A percentile compares a stretch with the other conserved stretches of the same genome.
phyloP scores from a whole-genome alignment of 2,329 filamentous ascomycete genomes.

The Exophiala lecanii-corni region DNA sequence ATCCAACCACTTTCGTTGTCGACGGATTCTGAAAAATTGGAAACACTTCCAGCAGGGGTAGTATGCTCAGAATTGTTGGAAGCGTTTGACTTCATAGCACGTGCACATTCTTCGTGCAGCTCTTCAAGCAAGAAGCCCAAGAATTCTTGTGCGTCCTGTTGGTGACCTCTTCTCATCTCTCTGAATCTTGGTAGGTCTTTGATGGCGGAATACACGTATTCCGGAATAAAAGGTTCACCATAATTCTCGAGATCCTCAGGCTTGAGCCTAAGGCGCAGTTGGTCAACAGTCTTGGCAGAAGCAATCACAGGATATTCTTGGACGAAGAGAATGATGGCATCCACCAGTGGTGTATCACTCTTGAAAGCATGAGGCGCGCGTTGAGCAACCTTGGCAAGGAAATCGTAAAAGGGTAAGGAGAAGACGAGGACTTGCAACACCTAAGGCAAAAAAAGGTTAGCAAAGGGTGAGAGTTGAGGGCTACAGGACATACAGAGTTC shows the following conservation, averaged over 20 bases:
- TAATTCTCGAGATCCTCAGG: conserved; percentile 81
- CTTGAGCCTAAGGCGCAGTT: conserved; percentile 70
- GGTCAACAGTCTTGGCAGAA: conserved; percentile 68
- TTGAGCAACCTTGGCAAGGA: conserved; percentile 80
- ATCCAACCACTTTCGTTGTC: conserved; percentile 69
- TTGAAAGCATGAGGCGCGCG: conserved; percentile 88
- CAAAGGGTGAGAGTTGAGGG: conserved; percentile 1
- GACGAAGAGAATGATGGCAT: conserved; percentile 97
- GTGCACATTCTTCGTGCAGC: conserved; percentile 84
- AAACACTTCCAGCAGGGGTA: conserved; percentile 39
- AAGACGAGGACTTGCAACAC: conserved; percentile 93
- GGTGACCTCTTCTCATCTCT: conserved; percentile 89
- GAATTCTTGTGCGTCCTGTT: conserved; percentile 97
- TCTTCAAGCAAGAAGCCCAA: conserved; percentile 88
- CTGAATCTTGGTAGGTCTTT: conserved; percentile 80
- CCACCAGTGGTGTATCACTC: conserved; percentile 86
- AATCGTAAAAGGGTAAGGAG: conserved; percentile 90
- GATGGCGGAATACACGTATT: conserved; percentile 94
- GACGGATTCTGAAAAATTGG: conserved; percentile 40
- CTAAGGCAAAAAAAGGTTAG: conserved; percentile 48
- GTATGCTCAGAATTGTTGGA: conserved; percentile 41
- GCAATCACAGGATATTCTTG: conserved; percentile 84
- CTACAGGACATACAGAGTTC: conserved; percentile 73
- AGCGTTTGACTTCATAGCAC: conserved; percentile 60
- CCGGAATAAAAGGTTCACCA: conserved; percentile 84